Evolutionary conservation across 441 rosid genomes (phyloP).

Genomic region (Adansonia gregorii): DNA sequence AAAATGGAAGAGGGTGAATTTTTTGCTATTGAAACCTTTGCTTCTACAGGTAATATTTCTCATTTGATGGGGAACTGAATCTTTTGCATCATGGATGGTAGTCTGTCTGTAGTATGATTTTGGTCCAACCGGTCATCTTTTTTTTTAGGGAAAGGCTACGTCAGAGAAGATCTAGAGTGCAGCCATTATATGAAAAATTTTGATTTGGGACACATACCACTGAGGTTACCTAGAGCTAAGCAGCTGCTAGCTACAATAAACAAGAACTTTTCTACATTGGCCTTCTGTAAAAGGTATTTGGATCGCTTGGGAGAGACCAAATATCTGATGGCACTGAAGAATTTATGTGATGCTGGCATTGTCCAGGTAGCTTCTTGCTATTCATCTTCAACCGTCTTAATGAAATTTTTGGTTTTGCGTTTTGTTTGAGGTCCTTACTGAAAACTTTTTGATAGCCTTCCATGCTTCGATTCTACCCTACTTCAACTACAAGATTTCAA

Average conservation of each 20-base stretch:
- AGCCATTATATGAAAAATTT: conserved; percentile 95
- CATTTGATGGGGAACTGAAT: not conserved
- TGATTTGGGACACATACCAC: conserved; percentile 76
- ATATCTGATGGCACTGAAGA: conserved; percentile 86
- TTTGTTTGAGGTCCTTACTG: not conserved
- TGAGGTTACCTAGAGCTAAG: conserved; percentile 90
- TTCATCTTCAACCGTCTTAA: not conserved
- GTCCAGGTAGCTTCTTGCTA: conserved; percentile 67
- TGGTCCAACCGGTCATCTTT: conserved; percentile 4
- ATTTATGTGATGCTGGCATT: conserved; percentile 80
- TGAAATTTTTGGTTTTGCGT: not conserved
- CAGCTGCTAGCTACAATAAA: conserved; percentile 90
- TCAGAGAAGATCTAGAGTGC: conserved; percentile 94
- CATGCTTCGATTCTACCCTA: not conserved
- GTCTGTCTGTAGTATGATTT: not conserved
- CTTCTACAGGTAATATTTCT: conserved; percentile 71
- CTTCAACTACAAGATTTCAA: not conserved
- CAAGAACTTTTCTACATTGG: conserved; percentile 91
- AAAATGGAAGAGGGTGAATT: conserved; percentile 99
- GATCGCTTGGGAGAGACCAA: conserved; percentile 93
- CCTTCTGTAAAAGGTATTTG: conserved; percentile 84
- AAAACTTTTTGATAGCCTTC: not conserved
- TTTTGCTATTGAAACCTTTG: conserved; percentile 94
- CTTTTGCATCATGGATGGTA: conserved; percentile 20
- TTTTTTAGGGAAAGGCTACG: conserved; percentile 81